Base-by-base conservation (phyloP, 495 filamentous ascomycete species). In the Neohortaea acidophila region DNA sequence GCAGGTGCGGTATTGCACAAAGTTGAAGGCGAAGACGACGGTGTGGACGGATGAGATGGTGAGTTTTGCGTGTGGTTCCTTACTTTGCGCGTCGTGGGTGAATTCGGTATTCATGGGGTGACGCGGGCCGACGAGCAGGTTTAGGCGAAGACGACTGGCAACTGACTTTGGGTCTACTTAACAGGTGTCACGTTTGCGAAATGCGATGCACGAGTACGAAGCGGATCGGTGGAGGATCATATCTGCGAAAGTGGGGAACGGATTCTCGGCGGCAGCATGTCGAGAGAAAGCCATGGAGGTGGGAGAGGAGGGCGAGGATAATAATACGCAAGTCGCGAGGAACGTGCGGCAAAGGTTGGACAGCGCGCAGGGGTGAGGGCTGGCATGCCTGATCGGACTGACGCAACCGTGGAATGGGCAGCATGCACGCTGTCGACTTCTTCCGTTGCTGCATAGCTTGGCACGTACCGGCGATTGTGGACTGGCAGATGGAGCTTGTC, bases 1-100 rank as follows among this genome's bases (percentile, higher is more conserved):
- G 38, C 85, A 94, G 54, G 85, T 94, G 44, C 75, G 84, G 10
- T 94, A 94, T 56, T 94, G 85, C 53, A 92, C 84, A 20, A 92
- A 89, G 58, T 62, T 92, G 43, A 92, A 89, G 59, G 81, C 81
- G 7, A 91, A 91, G 63, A 82, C 77, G 31, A 85, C 81, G n/a
- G 70, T 75, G 44, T 94, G 85, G 85, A 87, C 79, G 39, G 81
- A 86, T 42, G 83, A 89, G 45, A 85, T 81, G 66, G 84, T 92
- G 64, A 66, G 79, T 55, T n/a, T n/a, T n/a, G n/a, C n/a, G n/a
- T n/a, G n/a, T n/a, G n/a, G n/a, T n/a, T n/a, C n/a, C n/a, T n/a
- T n/a, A n/a, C n/a, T n/a, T n/a, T n/a, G n/a, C n/a, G n/a, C n/a
- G n/a, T n/a, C n/a, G n/a, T n/a, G n/a, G n/a, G n/a, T n/a, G n/a